Percentiles rank a stretch among this genome's conserved stretches.
Conservation (phyloP, 163 green algal species). For the Prototheca cutis region DNA sequence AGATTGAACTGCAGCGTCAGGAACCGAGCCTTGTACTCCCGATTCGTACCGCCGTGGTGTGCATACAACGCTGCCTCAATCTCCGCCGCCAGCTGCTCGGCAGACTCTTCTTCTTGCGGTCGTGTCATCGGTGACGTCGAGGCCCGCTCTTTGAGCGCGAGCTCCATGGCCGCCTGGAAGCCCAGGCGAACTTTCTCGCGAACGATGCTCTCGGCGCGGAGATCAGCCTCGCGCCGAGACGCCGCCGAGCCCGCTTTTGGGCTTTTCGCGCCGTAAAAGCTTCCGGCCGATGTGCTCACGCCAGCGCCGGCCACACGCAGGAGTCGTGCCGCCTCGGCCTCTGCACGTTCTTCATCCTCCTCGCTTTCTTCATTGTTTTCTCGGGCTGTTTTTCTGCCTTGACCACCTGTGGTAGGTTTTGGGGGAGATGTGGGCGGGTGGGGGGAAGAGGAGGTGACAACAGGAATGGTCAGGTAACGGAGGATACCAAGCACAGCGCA, state of each 20-base stretch:
- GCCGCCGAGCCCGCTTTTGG: not conserved
- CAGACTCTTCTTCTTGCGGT: too few relatives aligned
- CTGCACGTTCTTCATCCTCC: too few relatives aligned
- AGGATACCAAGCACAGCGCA: too few relatives aligned
- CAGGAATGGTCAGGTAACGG: too few relatives aligned
- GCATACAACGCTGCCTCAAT: slow-evolving; percentile 18
- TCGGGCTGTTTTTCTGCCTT: too few relatives aligned
- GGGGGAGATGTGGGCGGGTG: too few relatives aligned
- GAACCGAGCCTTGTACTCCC: slow-evolving; percentile 76
- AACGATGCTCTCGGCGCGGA: slow-evolving; percentile 16
- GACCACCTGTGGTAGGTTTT: too few relatives aligned
- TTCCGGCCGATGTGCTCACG: not conserved
- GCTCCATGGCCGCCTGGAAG: slow-evolving; percentile 28
- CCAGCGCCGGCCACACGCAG: not conserved
- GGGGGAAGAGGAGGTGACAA: too few relatives aligned
- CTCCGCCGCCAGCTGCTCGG: slow-evolving; percentile 3
- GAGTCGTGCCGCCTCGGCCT: not conserved
- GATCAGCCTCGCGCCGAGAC: not conserved
- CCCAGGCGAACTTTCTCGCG: slow-evolving; percentile 25
- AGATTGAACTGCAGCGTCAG: slow-evolving; percentile 82
- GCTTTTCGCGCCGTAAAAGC: too few relatives aligned
- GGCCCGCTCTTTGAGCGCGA: slow-evolving; percentile 8
- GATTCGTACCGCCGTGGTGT: slow-evolving; percentile 29
- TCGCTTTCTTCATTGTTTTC: too few relatives aligned
- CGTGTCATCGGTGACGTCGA: too few relatives aligned